These are phyloP conservation scores for Cylindrodendrum hubeiense DNA, from an alignment of 2,329 filamentous ascomycete genomes.

Conservation along the genomic window DNA sequence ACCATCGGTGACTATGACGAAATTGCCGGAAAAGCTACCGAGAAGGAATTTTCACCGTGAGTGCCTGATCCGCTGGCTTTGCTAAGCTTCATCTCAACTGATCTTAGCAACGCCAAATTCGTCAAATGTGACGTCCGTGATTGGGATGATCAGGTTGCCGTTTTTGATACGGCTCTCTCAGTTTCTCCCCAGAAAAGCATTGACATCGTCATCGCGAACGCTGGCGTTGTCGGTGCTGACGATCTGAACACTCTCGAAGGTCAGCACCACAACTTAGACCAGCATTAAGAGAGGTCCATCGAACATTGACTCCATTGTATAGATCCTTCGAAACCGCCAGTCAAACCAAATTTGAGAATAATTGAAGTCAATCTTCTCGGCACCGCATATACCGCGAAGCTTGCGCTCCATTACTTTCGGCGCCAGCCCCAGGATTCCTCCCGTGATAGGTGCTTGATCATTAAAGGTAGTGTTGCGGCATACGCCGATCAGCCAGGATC, in stretches of 20 bases:
- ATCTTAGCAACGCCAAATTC: conserved; percentile 36
- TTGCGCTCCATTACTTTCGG: conserved; percentile 22
- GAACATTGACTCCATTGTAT: neutral
- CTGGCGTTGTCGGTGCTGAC: conserved; percentile 49
- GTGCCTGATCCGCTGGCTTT: neutral
- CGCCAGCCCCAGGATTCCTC: conserved; percentile 5
- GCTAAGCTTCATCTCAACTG: neutral
- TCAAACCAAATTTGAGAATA: conserved; percentile 18
- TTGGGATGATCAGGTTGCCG: conserved; percentile 55
- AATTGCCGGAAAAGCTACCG: neutral
- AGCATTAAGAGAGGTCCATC: neutral
- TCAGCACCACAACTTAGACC: neutral
- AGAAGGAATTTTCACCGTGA: conserved; percentile 10
- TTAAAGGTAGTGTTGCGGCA: conserved; percentile 21
- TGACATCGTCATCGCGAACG: conserved; percentile 60
- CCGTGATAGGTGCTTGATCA: conserved; percentile 23
- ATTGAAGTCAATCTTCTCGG: conserved; percentile 20
- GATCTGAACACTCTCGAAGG: conserved; percentile 4
- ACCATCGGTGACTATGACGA: conserved; percentile 21
- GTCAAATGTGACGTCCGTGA: conserved; percentile 55
- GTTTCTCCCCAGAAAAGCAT: conserved; percentile 52
- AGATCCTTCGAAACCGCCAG: neutral
- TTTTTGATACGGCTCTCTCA: conserved; percentile 54
- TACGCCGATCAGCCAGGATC: conserved; percentile 28
- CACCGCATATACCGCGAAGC: conserved; percentile 15